A percentile compares a stretch with the other conserved stretches of the same genome.
phyloP scores from a whole-genome alignment of 1,284 basidiomycete genomes.

The Ustanciosporium gigantosporum region DNA sequence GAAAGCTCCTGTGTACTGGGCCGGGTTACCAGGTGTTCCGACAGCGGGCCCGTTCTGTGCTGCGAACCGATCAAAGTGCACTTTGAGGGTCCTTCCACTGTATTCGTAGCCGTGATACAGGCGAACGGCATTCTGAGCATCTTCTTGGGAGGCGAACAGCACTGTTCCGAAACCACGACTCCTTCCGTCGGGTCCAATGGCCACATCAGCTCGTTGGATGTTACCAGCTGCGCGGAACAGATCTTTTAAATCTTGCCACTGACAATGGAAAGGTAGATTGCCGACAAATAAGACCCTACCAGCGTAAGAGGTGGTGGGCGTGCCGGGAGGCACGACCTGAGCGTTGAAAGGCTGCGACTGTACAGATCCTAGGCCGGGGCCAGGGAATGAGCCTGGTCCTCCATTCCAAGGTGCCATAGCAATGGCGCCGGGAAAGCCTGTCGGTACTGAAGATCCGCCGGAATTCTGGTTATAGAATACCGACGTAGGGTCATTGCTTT shows the following conservation, averaged over 20 bases:
- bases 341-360: constrained; percentile 34
- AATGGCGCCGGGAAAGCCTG: constrained; percentile 34
- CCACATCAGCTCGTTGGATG: constrained; percentile 90
- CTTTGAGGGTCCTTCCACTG: constrained; percentile 79
- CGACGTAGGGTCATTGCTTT: constrained; percentile 4
- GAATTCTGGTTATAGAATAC: constrained; percentile 9
- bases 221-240: constrained; percentile 64
- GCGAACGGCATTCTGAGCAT: constrained; percentile 81
- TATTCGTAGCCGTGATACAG: constrained; percentile 71
- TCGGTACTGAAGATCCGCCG: constrained; percentile 33
- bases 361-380: constrained; percentile 10
- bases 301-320: constrained; percentile 47
- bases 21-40: constrained; percentile 47
- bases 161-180: constrained; percentile 92
- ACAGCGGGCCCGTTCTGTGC: constrained; percentile 30
- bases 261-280: constrained; percentile 59
- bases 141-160: constrained; percentile 84
- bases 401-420: constrained; percentile 37
- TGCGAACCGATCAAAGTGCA: constrained; percentile 72
- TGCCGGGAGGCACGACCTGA: constrained; percentile 3
- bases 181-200: constrained; percentile 86
- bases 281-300: constrained; percentile 59
- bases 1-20: constrained; percentile 59
- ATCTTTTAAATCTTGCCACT: constrained; percentile 61
- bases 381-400: constrained; percentile 21